Evolutionary conservation across 371 early-diverging fungal species (phyloP), one percentile per base, ranked within the genome.

Genomic region (Mucor irregularis): DNA sequence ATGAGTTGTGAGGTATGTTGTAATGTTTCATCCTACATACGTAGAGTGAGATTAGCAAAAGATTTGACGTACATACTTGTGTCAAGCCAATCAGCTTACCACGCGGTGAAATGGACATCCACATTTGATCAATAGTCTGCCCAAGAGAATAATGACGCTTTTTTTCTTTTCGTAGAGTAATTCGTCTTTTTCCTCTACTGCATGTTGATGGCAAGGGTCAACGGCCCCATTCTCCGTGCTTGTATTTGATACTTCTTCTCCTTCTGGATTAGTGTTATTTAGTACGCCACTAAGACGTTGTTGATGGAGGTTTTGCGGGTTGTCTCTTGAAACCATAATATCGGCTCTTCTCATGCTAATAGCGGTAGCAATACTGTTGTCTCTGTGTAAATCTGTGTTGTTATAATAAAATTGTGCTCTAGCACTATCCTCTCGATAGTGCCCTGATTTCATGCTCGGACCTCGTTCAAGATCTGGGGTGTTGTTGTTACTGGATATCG

Each of bases 61-160:
- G n/a, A n/a, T n/a, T n/a, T n/a, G n/a, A n/a, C n/a, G n/a, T n/a
- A n/a, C n/a, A n/a, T n/a, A n/a, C n/a, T 35, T 35, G 14, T 35
- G n/a, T 35, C 13, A n/a, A 35, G 4, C 4, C 6, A 39, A 19
- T 19, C 2, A 19, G 21, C 21, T 57, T 68, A 76, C 76, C 40
- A 69, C 71, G 56, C 74, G 68, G 42, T 77, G 70, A 31, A 68
- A 62, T 6, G 78, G 78, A 37, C 78, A 77, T 9, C 78, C 78
- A 42, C 68, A 64, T 43, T 69, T 67, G 7, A 77, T 31, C 8
- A 77, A 56, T 16, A 69, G 47, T 50, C 69, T 62, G 4, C 74
- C 72, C 13, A 77, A 35, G 3, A 74, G 25, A 14, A 60, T 55
- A 8, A 74, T 44, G 5, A 74, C 37, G 24, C 68, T 64, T 48